Percentiles rank a stretch among this genome's conserved stretches.
Evolutionary conservation across 352 stramenopile genomes (phyloP).

Genomic region (Phytophthora pseudosyringae): DNA sequence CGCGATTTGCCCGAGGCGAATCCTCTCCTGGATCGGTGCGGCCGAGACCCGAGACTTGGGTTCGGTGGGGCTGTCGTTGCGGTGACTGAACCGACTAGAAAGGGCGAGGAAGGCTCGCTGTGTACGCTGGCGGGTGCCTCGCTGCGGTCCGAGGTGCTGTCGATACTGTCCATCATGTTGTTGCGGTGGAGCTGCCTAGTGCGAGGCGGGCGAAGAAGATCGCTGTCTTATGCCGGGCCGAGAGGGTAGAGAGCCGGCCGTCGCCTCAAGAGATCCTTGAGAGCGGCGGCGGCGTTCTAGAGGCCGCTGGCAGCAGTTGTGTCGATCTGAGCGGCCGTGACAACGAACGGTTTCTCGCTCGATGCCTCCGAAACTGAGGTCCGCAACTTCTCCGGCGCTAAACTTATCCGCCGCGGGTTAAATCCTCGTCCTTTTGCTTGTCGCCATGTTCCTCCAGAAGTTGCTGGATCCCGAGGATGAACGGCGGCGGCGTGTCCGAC

Average conservation of each 20-base stretch:
- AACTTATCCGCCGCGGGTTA: constrained; percentile 36
- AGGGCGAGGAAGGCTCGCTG: constrained; percentile 2
- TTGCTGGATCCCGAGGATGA: constrained; percentile 66
- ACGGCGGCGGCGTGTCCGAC: constrained; percentile 44
- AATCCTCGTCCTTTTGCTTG: constrained; percentile 2
- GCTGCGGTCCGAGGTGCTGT: no score
- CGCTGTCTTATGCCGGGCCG: constrained; percentile 15
- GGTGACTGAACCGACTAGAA: constrained; percentile 22
- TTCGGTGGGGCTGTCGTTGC: constrained; percentile 15
- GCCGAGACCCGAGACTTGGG: constrained; percentile 19
- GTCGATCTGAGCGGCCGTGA: constrained; percentile 25
- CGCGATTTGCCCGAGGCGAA: constrained; percentile 32
- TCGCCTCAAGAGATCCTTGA: constrained; percentile 35
- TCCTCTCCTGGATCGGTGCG: constrained; percentile 26
- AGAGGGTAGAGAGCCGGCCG: constrained; percentile 17
- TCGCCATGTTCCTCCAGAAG: constrained; percentile 53
- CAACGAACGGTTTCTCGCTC: constrained; percentile 24
- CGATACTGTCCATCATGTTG: constrained; percentile 29
- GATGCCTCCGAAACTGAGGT: constrained; percentile 23
- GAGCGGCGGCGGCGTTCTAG: constrained; percentile 20
- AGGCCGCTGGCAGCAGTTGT: constrained; percentile 34
- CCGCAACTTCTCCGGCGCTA: constrained; percentile 24
- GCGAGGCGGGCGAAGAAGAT: constrained; percentile 15
- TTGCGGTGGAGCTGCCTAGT: not conserved
- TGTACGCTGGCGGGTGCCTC: not conserved